These are phyloP conservation scores for Cytidiella melzeri DNA, from an alignment of 768 basidiomycete genomes.

Conservation along the genomic window DNA sequence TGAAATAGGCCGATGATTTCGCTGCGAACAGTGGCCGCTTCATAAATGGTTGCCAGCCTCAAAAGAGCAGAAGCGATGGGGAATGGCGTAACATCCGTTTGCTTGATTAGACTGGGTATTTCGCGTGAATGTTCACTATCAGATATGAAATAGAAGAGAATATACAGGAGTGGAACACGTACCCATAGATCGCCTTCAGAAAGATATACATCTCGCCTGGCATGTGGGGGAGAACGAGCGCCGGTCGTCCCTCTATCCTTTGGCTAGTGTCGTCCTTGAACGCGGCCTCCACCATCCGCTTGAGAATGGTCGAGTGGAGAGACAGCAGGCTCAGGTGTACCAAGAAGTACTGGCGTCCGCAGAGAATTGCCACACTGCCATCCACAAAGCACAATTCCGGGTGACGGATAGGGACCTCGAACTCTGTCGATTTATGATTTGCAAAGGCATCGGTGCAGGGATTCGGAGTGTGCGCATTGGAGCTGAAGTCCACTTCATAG, in stretches of 20 bases:
- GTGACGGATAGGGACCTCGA: conserved; percentile 20
- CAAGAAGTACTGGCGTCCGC: conserved; percentile 54
- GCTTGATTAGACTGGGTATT: conserved; percentile 5
- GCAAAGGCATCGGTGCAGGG: not conserved
- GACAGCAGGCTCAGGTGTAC: conserved; percentile 62
- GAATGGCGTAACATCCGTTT: conserved; percentile 33
- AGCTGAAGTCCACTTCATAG: conserved; percentile 23
- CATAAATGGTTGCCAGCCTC: conserved; percentile 58
- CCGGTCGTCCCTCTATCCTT: conserved; percentile 51
- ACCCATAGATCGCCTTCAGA: conserved; percentile 56
- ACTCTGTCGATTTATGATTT: conserved; percentile 10
- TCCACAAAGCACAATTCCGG: conserved; percentile 53
- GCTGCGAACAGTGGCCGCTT: conserved; percentile 49
- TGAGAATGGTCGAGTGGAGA: conserved; percentile 54
- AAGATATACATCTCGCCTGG: conserved; percentile 54
- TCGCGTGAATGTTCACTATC: not conserved
- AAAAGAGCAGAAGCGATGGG: conserved; percentile 49
- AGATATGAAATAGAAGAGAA: too few relatives aligned
- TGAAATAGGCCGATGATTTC: conserved; percentile 51
- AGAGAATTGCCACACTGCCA: conserved; percentile 61
- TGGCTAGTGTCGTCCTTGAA: conserved; percentile 7
- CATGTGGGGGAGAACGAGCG: conserved; percentile 48
- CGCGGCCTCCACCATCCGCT: conserved; percentile 29
- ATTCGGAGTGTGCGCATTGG: conserved; percentile 18
- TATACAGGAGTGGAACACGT: conserved; percentile 1